Evolutionary conservation across 1,284 basidiomycete genomes (phyloP), one percentile per base, ranked within the genome.

Genomic region (Melampsora americana): DNA sequence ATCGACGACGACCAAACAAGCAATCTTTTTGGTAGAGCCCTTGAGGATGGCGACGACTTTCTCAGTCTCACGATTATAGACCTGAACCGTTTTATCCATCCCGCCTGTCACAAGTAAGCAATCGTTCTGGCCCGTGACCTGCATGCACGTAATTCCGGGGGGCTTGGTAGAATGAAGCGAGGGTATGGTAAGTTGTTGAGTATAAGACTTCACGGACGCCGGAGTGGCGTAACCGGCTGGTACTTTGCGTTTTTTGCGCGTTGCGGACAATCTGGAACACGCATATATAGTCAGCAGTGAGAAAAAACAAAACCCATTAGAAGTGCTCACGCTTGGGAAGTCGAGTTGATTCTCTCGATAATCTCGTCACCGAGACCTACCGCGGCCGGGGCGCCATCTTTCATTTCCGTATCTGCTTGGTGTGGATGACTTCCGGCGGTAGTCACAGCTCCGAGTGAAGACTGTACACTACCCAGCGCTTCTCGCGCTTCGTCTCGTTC

Each of bases 401-500:
- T 86, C 93, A 95, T 95, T 81, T 93, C 92, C 5, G 93, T 89
- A 79, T 95, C 93, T 23, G 79, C 79, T 32, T 86, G 87, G 16
- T 81, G 83, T 20, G 84, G 83, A 42, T 84, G 79, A 14, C 79
- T 79, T 0, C 85, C 84, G 18, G 87, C 80, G 18, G 83, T 73
- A 74, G 89, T 85, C 5, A 89, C 84, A 76, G 92, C 85, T 28
- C 93, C 93, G 85, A 95, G 90, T 5, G 90, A 90, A 5, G 91
- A 90, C 81, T 94, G 92, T 14, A 97, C 90, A 79, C 90, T 94
- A 14, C 90, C 89, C 76, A 99, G 86, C 11, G 95, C 96, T 81
- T 96, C 92, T 87, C 96, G 86, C n/a, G 96, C 93, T 80, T 94
- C 92, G 82, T 99, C 95, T 77, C 96, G 88, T 84, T 99, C 96